phyloP scores from a whole-genome alignment of 2,329 filamentous ascomycete species.

The Plenodomus tracheiphilus region DNA sequence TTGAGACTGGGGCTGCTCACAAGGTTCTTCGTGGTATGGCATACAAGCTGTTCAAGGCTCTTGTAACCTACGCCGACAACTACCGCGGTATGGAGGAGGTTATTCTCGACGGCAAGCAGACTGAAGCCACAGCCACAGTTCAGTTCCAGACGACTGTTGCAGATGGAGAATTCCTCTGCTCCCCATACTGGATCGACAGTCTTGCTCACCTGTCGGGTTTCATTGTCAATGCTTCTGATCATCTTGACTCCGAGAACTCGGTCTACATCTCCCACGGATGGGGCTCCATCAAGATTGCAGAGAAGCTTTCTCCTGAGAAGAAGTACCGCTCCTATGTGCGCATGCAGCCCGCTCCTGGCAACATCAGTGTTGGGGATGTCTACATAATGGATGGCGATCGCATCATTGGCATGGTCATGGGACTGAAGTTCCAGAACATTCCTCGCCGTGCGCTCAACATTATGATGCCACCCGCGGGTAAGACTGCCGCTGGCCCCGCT shows the following conservation, averaged over 20 bases:
- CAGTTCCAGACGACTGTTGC: conserved; percentile 58
- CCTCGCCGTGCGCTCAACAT: conserved; percentile 68
- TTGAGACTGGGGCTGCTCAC: conserved; percentile 67
- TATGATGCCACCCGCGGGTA: conserved; percentile 64
- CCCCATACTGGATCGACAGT: conserved; percentile 64
- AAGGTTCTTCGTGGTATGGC: conserved; percentile 75
- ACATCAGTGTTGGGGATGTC: conserved; percentile 62
- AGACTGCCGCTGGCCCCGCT: conserved; percentile 40
- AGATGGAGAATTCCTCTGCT: conserved; percentile 60
- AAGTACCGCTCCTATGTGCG: conserved; percentile 65
- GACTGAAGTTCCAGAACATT: conserved; percentile 69
- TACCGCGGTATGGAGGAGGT: conserved; percentile 64
- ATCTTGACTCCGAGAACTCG: conserved; percentile 61
- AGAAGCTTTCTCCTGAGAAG: conserved; percentile 54
- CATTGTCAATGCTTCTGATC: conserved; percentile 63
- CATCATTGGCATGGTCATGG: conserved; percentile 61
- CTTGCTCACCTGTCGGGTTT: conserved; percentile 62
- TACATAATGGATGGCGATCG: conserved; percentile 64
- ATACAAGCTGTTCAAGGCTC: conserved; percentile 71
- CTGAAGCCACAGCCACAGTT: conserved; percentile 59
- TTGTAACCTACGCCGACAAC: conserved; percentile 60
- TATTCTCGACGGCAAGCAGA: conserved; percentile 59
- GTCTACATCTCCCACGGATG: conserved; percentile 67
- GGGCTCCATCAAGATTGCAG: conserved; percentile 61
- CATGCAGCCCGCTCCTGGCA: conserved; percentile 61